Conservation (phyloP, 78 protist genomes). For the Dictyostelium brefeldianum region DNA sequence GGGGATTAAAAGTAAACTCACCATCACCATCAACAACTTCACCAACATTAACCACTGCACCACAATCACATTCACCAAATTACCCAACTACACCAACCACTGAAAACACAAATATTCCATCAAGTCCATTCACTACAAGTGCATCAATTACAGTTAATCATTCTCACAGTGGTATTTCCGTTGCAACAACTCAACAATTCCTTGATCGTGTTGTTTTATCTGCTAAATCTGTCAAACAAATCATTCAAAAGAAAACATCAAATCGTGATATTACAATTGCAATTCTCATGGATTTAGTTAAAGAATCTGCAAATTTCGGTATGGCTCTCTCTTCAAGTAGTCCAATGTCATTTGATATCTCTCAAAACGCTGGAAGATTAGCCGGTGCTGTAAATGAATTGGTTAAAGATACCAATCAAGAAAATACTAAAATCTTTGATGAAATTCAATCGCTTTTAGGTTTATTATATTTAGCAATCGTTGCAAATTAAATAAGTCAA, state of each 20-base stretch:
- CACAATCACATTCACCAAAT: background rate
- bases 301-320: conserved; percentile 58
- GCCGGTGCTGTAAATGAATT: conserved; percentile 79
- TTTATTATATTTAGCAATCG: conserved; percentile 42
- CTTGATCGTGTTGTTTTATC: conserved; percentile 29
- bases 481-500: conserved; percentile 72
- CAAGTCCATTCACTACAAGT: conserved; percentile 2
- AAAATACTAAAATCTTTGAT: conserved; percentile 41
- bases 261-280: conserved; percentile 43
- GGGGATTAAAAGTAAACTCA: conserved; percentile 47
- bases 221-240: conserved; percentile 56
- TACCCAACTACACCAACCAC: background rate
- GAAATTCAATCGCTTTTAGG: conserved; percentile 53
- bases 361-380: conserved; percentile 48
- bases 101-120: conserved; percentile 23
- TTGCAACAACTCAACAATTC: conserved; percentile 26
- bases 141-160: conserved; percentile 2
- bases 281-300: conserved; percentile 53
- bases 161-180: background rate
- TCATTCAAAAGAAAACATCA: conserved; percentile 47
- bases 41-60: background rate
- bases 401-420: background rate
- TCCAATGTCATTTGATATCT: conserved; percentile 56
- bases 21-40: background rate
- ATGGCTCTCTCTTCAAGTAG: conserved; percentile 14